phyloP scores from a whole-genome alignment of 495 filamentous ascomycete species.

The Lasiosphaeria ovina region DNA sequence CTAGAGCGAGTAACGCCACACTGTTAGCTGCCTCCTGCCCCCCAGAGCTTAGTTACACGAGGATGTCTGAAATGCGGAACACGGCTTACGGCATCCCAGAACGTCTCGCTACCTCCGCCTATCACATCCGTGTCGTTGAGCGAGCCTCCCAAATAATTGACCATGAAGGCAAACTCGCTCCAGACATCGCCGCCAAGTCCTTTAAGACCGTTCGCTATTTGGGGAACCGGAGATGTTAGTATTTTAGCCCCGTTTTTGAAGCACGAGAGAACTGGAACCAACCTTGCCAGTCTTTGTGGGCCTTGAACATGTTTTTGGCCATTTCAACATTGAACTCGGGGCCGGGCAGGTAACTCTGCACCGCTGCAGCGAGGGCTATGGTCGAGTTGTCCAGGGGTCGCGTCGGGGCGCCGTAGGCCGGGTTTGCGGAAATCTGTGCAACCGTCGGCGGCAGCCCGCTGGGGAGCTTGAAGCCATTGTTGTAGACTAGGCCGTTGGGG shows the following conservation, averaged over 20 bases:
- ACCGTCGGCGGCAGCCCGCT: slow-evolving; percentile 39
- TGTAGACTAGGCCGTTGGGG: slow-evolving; percentile 50
- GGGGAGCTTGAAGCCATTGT: slow-evolving; percentile 50
- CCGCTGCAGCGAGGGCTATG: slow-evolving; percentile 35
- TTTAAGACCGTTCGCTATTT: slow-evolving; percentile 29
- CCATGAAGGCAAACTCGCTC: slow-evolving; percentile 62
- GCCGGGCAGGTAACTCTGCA: slow-evolving; percentile 26
- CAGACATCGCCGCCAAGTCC: slow-evolving; percentile 46
- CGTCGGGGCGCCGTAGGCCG: slow-evolving; percentile 30
- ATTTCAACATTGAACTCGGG: slow-evolving; percentile 40
- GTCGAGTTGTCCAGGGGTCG: slow-evolving; percentile 37
- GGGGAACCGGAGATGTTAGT: background rate
- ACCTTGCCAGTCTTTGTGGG: slow-evolving; percentile 55
- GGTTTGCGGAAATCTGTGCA: slow-evolving; percentile 45
- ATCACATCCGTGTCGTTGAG: slow-evolving; percentile 57
- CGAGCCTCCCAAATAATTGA: slow-evolving; percentile 52
- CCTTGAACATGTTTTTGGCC: slow-evolving; percentile 61
- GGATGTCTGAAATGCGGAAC: background rate
- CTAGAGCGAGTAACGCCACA: background rate
- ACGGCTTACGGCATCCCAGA: slow-evolving; percentile 32
- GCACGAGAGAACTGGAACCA: slow-evolving; percentile 15
- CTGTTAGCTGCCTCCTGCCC: background rate
- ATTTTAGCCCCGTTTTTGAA: background rate
- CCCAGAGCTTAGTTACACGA: background rate
- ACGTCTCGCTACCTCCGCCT: slow-evolving; percentile 24